Evolutionary conservation across 495 filamentous ascomycete species (phyloP).

Genomic region (Penicillium odoratum): DNA sequence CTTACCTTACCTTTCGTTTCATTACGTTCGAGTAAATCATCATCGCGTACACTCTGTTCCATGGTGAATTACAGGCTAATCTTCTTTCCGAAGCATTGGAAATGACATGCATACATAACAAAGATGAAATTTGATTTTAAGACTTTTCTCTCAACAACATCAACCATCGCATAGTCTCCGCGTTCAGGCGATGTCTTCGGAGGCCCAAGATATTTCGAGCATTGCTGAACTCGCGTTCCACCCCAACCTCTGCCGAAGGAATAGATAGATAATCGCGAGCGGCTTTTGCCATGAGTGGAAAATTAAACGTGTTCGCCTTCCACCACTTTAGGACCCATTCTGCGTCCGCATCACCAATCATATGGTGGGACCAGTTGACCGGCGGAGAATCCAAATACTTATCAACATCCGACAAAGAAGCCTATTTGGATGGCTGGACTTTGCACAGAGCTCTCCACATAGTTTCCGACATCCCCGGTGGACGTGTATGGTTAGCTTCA

Average conservation of each 20-base stretch:
- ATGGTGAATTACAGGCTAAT: conserved; percentile 4
- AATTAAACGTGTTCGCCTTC: conserved; percentile 18
- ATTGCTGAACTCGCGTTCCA: conserved; percentile 19
- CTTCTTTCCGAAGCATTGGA: conserved; percentile 1
- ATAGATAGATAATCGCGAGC: conserved; percentile 17
- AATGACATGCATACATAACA: conserved; percentile 8
- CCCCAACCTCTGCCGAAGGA: conserved; percentile 15
- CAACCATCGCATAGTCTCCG: conserved; percentile 20
- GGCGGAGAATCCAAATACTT: conserved; percentile 16
- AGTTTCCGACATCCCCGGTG: conserved; percentile 13
- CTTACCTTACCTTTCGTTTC: conserved; percentile 11
- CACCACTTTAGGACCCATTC: conserved; percentile 18
- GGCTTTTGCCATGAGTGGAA: conserved; percentile 18
- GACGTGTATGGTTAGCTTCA: conserved; percentile 6
- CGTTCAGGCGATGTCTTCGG: conserved; percentile 14
- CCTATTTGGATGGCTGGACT: conserved; percentile 11
- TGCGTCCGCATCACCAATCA: conserved; percentile 14
- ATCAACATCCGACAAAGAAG: conserved; percentile 15
- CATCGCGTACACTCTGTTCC: conserved; percentile 9
- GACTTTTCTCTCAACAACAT: conserved; percentile 14
- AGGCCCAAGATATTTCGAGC: conserved; percentile 19
- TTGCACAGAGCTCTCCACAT: conserved; percentile 14
- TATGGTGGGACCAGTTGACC: conserved; percentile 17
- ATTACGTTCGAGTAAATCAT: conserved; percentile 14
- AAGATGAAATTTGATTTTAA: conserved; percentile 3